Evolutionary conservation across 1,284 basidiomycete species (phyloP), one percentile per base, ranked within the genome.

Genomic region (Austroboletus niveus): DNA sequence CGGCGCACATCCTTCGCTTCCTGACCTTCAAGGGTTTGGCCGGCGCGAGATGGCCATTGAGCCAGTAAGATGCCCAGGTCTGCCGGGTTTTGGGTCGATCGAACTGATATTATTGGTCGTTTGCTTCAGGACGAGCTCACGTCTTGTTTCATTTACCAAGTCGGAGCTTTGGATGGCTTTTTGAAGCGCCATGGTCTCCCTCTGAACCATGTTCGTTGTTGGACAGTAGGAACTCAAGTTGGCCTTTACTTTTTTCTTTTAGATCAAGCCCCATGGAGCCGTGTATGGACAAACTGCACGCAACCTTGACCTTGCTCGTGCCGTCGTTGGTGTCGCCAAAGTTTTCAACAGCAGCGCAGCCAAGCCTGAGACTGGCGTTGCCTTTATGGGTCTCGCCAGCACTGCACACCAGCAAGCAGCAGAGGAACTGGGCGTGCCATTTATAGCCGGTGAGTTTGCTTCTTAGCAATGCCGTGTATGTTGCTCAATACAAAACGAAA

Each of bases 1-100:
- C 12, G 84, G 84, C 0, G 82, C 82, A 1, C 84, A 85, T 57
- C 82, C 82, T 0, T 81, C 81, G 10, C 71, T 85, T 5, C 83
- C 82, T 0, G 82, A 85, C 59, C 63, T 72, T 10, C 84, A 86
- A 62, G 83, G 83, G 0, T 85, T 85, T 56, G 82, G 84, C 0
- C 67, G 83, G 9, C 72, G 82, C 14, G 82, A 84, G 58, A 84
- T 85, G 80, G 71, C 70, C 0, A 76, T 85, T 47, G 75, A 79
- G 49, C 78, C 81, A 0, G 82, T 82, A 45, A 48, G 67, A 47
- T 1, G 8, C 51, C 8, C 56, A 36, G 2, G 7, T n/a, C 11
- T 36, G 1, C 40, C 17, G 3, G 20, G 17, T 8, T 12, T 32
- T 12, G 11, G 1, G 12, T 8, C 31, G 5, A 29, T 5, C 2